Evolutionary conservation across 805 yeast genomes (phyloP), one percentile per base, ranked within the genome.

Genomic region (Monosporozyma solicola): DNA sequence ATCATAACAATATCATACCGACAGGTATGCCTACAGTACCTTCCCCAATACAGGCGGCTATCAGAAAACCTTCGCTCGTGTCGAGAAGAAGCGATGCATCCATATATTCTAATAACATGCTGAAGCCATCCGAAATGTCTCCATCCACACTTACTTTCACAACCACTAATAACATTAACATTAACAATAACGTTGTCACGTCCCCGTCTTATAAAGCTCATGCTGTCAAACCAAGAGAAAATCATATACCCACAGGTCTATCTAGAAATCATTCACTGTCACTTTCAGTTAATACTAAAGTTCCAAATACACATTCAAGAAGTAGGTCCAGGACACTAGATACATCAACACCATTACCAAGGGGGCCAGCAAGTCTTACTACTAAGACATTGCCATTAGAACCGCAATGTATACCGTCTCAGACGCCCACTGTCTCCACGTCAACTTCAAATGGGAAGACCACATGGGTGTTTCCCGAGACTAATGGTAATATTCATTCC

Each of bases 71-170:
- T 3, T 32, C 55, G 6, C 33, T 57, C 6, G 22, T 51, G 4
- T 44, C 39, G 3, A 53, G 52, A 31, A 53, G 53, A 25, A 58
- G 59, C 41, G 69, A 64, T 10, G 66, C 69, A 2, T 59, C 64
- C 2, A 61, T 65, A 16, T 59, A 51, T 55, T 25, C 50, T 29
- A 24, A 16, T n/a, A 22, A 22, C 20, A 22, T 32, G 5, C 20
- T 16, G 20, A 32, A 33, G 22, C 20, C 41, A 32, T 13, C 49
- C 9, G 49, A 47, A 33, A 8, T 20, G 9, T 47, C 41, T 8
- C 29, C 39, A 20, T 32, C 29, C 9, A 11, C 13, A 8, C 25
- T 20, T 3, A 32, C 32, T 13, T 47, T 47, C 11, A 11, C 29
- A 29, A 46, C n/a, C 32, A 20, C 25, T 3, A 46, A 31, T 9